A percentile compares a stretch with the other conserved stretches of the same genome.
These are phyloP conservation scores for Botrytis tulipae DNA, from an alignment of 2,329 filamentous ascomycete species.

Conservation along the genomic window DNA sequence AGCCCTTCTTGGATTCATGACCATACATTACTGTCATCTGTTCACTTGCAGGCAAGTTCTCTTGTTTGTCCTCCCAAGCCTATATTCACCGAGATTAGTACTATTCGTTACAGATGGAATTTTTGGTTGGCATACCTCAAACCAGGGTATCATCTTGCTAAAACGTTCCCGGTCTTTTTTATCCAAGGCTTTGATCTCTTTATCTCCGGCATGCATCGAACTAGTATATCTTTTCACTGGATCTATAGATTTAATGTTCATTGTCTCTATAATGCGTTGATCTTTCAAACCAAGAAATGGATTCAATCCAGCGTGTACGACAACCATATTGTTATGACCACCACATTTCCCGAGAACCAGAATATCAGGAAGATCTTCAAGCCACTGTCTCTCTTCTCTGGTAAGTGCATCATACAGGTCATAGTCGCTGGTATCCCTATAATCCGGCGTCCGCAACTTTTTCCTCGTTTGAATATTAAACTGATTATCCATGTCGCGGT, in stretches of 20 bases:
- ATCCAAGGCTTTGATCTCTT: background rate
- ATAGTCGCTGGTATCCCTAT: background rate
- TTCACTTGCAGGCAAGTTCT: background rate
- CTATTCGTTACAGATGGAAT: fast-evolving
- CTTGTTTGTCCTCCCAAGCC: background rate
- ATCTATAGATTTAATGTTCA: constrained; percentile 8
- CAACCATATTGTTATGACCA: background rate
- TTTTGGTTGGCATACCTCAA: background rate
- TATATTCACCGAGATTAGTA: background rate
- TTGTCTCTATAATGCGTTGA: background rate
- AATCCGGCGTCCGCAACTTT: background rate
- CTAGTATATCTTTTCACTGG: background rate
- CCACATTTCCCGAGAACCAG: background rate
- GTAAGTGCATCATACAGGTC: background rate
- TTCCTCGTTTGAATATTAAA: background rate
- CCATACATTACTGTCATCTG: background rate
- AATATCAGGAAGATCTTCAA: constrained; percentile 1
- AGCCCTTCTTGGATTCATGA: background rate
- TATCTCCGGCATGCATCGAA: background rate
- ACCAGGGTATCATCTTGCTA: background rate
- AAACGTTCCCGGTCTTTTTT: background rate
- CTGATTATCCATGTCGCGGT: background rate
- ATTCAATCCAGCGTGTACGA: constrained; percentile 4
- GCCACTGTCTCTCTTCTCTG: background rate
- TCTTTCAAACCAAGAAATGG: background rate